phyloP scores from a whole-genome alignment of 768 basidiomycete species.

The Paxillus involutus region DNA sequence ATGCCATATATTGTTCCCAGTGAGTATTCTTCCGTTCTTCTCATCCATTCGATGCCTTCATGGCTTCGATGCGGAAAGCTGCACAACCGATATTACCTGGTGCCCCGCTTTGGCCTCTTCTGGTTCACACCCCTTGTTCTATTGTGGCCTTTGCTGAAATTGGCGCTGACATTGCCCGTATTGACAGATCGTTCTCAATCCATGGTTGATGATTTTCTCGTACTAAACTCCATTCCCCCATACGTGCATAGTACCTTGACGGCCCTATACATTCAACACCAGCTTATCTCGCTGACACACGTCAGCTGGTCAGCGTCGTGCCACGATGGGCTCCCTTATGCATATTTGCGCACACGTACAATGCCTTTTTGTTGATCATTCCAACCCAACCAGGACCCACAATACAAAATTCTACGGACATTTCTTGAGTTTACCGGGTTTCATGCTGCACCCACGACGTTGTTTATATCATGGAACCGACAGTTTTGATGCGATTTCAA shows the following conservation, averaged over 20 bases:
- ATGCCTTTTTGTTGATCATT: not conserved
- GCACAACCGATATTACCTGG: not conserved
- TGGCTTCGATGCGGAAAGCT: not conserved
- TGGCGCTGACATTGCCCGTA: slow-evolving; percentile 12
- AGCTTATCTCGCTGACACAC: not conserved
- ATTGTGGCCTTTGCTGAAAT: not conserved
- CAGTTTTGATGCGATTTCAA: not conserved
- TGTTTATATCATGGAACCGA: not conserved
- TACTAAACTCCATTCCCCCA: slow-evolving; percentile 30
- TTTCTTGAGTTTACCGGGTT: slow-evolving; percentile 2
- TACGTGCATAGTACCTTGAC: not conserved
- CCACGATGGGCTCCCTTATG: not conserved
- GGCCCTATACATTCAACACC: too few species aligned
- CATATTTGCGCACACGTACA: not conserved
- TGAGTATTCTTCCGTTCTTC: slow-evolving; percentile 37
- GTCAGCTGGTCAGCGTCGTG: not conserved
- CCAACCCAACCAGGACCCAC: not conserved
- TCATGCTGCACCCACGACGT: not conserved
- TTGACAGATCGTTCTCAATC: slow-evolving; percentile 75
- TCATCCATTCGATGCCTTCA: not conserved
- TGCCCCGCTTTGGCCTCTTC: slow-evolving; percentile 34
- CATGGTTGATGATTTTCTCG: slow-evolving; percentile 86
- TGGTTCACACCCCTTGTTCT: slow-evolving; percentile 2
- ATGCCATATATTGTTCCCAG: slow-evolving; percentile 76
- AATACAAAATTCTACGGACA: slow-evolving; percentile 7